phyloP scores from a whole-genome alignment of 805 yeast species.

The Pichia thaimueangensis region DNA sequence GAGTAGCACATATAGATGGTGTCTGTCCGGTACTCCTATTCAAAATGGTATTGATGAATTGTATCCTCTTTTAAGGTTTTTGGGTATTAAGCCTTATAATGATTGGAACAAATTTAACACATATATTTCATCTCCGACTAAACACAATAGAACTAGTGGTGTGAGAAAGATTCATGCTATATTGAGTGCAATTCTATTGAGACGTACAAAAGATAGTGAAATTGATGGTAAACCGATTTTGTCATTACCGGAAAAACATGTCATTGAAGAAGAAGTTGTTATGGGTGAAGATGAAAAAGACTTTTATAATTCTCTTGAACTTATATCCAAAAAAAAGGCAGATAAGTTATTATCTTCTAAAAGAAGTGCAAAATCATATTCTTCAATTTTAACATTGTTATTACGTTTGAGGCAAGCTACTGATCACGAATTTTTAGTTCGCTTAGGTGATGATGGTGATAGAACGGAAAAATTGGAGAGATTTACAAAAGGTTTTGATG shows the following conservation, averaged over 20 bases:
- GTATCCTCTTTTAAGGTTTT: constrained; percentile 44
- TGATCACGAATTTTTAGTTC: constrained; percentile 68
- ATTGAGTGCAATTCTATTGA: constrained; percentile 63
- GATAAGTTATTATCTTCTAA: constrained; percentile 33
- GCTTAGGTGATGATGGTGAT: constrained; percentile 47
- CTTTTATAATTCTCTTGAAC: constrained; percentile 55
- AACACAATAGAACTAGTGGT: constrained; percentile 26
- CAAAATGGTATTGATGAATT: constrained; percentile 51
- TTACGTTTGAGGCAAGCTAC: constrained; percentile 84
- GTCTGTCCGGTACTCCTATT: constrained; percentile 56
- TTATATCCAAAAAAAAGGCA: constrained; percentile 47
- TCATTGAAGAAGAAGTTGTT: constrained; percentile 39
- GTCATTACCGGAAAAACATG: constrained; percentile 56
- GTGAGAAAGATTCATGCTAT: constrained; percentile 60
- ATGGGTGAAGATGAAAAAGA: constrained; percentile 50
- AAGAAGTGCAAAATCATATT: constrained; percentile 33
- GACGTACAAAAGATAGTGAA: constrained; percentile 64
- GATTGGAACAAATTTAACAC: constrained; percentile 47
- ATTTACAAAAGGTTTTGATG: constrained; percentile 26
- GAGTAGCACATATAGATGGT: constrained; percentile 37
- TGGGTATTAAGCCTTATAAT: constrained; percentile 58
- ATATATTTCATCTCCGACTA: constrained; percentile 53
- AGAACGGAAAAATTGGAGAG: constrained; percentile 31
- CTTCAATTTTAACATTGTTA: constrained; percentile 62
- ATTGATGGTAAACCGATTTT: constrained; percentile 79